Conservation (phyloP, 2,329 filamentous ascomycete genomes). For the Alternaria alternata region DNA sequence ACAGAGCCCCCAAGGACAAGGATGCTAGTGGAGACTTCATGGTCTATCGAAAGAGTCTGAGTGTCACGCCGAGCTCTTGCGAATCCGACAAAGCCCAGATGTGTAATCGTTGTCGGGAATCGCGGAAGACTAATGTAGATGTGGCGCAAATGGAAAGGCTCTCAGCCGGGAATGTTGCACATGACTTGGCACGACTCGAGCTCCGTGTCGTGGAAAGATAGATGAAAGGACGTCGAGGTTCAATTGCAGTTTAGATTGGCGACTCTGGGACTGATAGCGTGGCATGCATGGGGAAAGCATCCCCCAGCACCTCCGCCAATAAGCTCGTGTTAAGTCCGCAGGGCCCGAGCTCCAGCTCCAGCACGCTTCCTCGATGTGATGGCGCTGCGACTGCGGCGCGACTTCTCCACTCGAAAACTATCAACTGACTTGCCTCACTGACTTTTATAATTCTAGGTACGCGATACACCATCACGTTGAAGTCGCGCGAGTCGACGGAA, state of each 20-base stretch:
- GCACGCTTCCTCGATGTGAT: background rate
- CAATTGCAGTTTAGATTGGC: conserved; percentile 9
- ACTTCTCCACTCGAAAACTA: background rate
- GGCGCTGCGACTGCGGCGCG: background rate
- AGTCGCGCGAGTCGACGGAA: background rate
- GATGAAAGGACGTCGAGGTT: background rate
- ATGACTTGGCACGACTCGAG: background rate
- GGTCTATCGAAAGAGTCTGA: background rate
- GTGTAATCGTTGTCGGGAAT: background rate
- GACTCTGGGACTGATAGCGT: conserved; percentile 19
- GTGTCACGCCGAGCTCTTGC: background rate
- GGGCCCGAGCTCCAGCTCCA: conserved; percentile 19
- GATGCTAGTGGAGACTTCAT: conserved; percentile 28
- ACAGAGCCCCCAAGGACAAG: conserved; percentile 20
- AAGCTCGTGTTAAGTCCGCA: conserved; percentile 23
- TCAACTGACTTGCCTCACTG: background rate
- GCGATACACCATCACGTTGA: background rate
- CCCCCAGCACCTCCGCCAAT: conserved; percentile 21
- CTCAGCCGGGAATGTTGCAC: background rate
- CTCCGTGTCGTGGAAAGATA: background rate
- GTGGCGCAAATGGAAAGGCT: background rate
- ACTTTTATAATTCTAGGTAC: background rate
- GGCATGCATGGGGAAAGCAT: conserved; percentile 24
- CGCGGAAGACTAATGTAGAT: background rate
- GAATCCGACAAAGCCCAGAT: background rate